phyloP scores from a whole-genome alignment of 75 land plant species.

The Selaginella tamariscina region DNA sequence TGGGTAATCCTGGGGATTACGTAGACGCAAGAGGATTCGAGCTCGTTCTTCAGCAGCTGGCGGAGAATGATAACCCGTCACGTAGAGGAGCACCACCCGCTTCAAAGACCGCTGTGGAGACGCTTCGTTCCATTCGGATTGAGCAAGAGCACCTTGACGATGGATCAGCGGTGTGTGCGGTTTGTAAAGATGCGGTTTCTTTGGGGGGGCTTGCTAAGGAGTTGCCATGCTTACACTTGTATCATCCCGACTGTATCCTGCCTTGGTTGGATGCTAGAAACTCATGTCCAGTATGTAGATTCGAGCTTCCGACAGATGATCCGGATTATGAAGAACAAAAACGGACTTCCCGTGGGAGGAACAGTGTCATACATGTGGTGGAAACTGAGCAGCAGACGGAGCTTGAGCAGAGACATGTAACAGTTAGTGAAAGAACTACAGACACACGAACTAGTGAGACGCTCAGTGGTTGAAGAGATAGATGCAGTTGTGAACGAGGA shows the following conservation, averaged over 20 bases:
- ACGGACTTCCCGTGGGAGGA: neutral
- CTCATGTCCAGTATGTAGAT: constrained; percentile 67
- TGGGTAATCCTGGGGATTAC: constrained; percentile 43
- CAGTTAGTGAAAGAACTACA: neutral
- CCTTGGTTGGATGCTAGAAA: constrained; percentile 60
- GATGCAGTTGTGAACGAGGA: neutral
- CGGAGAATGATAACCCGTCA: constrained; percentile 35
- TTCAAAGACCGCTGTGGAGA: constrained; percentile 33
- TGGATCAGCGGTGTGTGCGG: constrained; percentile 41
- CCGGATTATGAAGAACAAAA: constrained; percentile 46
- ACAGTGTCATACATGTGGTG: neutral
- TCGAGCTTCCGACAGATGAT: constrained; percentile 71
- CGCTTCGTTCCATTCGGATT: constrained; percentile 32
- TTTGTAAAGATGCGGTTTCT: constrained; percentile 48
- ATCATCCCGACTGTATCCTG: constrained; percentile 53
- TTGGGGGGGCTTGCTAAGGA: constrained; percentile 40
- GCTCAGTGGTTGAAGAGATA: constrained; percentile 23
- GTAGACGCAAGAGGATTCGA: constrained; percentile 41
- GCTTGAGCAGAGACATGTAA: neutral
- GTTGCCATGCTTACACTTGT: constrained; percentile 61
- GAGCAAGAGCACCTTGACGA: constrained; percentile 33
- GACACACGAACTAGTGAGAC: constrained; percentile 1
- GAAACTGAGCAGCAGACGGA: neutral
- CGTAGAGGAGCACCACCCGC: constrained; percentile 77
- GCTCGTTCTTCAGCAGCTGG: constrained; percentile 38